Evolutionary conservation across 208 protist species (phyloP).

Genomic region (Leishmania amazonensis): DNA sequence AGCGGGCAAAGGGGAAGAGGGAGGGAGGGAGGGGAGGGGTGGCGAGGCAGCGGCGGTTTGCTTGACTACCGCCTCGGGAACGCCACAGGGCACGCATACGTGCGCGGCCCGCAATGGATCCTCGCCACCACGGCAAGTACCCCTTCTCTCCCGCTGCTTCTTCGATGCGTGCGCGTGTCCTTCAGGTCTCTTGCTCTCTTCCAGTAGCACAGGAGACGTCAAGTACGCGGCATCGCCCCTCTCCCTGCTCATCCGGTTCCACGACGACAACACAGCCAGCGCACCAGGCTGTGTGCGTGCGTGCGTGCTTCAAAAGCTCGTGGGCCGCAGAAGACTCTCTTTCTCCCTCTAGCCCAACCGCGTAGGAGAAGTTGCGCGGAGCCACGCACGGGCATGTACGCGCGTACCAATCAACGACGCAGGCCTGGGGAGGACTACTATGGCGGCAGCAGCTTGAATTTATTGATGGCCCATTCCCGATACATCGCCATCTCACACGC

Average conservation of each 20-base stretch:
- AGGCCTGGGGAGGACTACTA: not conserved
- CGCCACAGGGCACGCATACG: too few relatives aligned
- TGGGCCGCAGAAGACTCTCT: not conserved
- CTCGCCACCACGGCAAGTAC: not conserved
- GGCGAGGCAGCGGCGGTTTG: too few relatives aligned
- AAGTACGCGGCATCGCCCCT: not conserved
- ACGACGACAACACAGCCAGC: not conserved
- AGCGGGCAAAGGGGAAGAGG: too few relatives aligned
- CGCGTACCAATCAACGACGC: not conserved
- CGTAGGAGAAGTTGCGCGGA: not conserved
- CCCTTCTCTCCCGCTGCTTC: not conserved
- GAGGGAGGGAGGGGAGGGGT: too few relatives aligned
- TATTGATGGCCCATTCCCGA: slow-evolving; percentile 25
- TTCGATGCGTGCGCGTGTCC: not conserved
- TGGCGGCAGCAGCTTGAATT: not conserved
- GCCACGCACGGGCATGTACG: not conserved
- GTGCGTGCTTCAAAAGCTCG: not conserved
- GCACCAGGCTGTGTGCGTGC: not conserved
- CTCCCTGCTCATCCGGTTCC: not conserved
- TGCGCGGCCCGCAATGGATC: not conserved
- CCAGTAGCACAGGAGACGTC: not conserved
- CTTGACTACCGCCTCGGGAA: too few relatives aligned
- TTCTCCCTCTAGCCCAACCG: not conserved
- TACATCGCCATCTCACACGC: slow-evolving; percentile 27
- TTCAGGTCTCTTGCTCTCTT: not conserved